A percentile compares a stretch with the other conserved stretches of the same genome.
These are phyloP conservation scores for Stemphylium lycopersici DNA, from an alignment of 2,329 filamentous ascomycete species.

Conservation along the genomic window DNA sequence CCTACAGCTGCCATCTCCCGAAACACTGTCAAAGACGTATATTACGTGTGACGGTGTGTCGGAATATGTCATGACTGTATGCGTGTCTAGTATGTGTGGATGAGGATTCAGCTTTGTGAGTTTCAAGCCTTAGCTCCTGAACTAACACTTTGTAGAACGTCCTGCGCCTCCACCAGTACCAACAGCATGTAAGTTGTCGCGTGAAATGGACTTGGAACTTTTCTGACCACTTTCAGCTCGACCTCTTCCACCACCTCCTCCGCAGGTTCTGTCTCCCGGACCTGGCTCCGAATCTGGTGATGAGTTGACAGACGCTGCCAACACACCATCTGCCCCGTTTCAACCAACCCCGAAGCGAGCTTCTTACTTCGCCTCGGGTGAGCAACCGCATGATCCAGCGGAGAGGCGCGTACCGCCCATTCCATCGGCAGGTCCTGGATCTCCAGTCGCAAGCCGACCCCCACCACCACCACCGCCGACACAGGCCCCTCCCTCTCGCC, in stretches of 20 bases:
- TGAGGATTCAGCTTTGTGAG: background rate
- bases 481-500: constrained; percentile 47
- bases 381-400: constrained; percentile 32
- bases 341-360: constrained; percentile 44
- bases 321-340: constrained; percentile 36
- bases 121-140: background rate
- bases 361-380: constrained; percentile 51
- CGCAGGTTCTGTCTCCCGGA: constrained; percentile 67
- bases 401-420: constrained; percentile 58
- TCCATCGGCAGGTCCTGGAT: constrained; percentile 53
- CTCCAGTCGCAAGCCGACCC: constrained; percentile 45
- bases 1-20: constrained; percentile 34
- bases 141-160: constrained; percentile 49
- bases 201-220: background rate
- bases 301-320: constrained; percentile 62
- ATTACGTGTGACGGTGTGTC: constrained; percentile 40
- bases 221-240: constrained; percentile 59
- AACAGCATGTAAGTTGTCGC: constrained; percentile 36
- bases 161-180: constrained; percentile 47
- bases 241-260: constrained; percentile 62
- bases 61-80: constrained; percentile 48
- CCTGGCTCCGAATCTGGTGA: constrained; percentile 88
- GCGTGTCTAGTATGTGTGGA: constrained; percentile 47
- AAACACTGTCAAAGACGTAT: constrained; percentile 44
- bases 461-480: constrained; percentile 57